Percentiles rank a stretch among this genome's conserved stretches.
phyloP scores from a whole-genome alignment of 1,284 basidiomycete species.

The Leccinum glutinopallens region DNA sequence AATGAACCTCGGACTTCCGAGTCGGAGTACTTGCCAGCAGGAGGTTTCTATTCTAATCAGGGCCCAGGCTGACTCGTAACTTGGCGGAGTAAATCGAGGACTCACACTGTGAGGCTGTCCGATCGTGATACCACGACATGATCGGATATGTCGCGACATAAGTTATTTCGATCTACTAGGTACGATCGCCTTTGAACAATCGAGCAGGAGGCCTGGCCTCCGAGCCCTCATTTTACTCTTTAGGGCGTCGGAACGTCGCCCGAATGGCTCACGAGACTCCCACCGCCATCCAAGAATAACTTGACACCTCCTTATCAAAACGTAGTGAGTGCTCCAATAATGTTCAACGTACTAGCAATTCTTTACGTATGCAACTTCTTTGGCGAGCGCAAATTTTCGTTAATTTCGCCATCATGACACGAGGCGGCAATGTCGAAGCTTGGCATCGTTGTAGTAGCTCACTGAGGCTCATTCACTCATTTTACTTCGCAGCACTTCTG shows the following conservation, averaged over 20 bases:
- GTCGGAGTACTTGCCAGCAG: not conserved
- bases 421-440: not conserved
- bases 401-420: not conserved
- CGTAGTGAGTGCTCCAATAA: constrained; percentile 15
- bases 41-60: not conserved
- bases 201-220: not conserved
- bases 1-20: not conserved
- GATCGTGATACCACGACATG: not conserved
- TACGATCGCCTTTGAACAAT: not conserved
- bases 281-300: constrained; percentile 24
- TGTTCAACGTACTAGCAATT: constrained; percentile 3
- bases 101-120: not conserved
- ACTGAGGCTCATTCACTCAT: not conserved
- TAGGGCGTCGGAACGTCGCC: not conserved
- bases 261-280: not conserved
- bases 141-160: not conserved
- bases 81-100: not conserved
- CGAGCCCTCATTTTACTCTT: not conserved
- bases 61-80: not conserved
- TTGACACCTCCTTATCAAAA: constrained; percentile 24
- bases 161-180: not conserved
- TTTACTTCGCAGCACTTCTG: not conserved
- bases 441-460: not conserved
- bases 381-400: constrained; percentile 1
- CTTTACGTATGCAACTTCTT: not conserved